Evolutionary conservation across 73 alveolate genomes (phyloP).

Genomic region (Paramecium tetraurelia): DNA sequence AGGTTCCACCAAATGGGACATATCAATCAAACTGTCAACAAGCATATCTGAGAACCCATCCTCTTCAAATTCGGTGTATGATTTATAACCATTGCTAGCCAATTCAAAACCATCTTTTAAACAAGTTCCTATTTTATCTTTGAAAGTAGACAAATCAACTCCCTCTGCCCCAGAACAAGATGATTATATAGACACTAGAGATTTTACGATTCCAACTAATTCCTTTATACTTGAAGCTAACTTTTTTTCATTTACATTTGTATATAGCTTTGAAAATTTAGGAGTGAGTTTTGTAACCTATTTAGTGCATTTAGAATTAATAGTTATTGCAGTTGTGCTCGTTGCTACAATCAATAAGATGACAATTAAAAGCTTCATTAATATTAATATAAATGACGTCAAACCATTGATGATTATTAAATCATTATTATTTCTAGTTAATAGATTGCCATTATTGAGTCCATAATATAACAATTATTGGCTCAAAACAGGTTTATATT

Average conservation of each 20-base stretch:
- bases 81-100: background rate
- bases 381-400: background rate
- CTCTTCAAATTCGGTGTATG: background rate
- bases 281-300: background rate
- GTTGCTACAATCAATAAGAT: background rate
- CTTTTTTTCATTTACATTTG: background rate
- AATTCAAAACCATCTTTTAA: background rate
- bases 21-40: background rate
- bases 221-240: background rate
- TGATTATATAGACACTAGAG: background rate
- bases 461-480: no score
- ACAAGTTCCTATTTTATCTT: background rate
- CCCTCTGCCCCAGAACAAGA: background rate
- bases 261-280: background rate
- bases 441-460: no score
- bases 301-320: background rate
- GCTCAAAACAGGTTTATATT: no score
- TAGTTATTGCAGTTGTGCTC: background rate
- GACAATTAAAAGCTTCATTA: background rate
- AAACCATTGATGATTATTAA: background rate
- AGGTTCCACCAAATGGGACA: conserved; percentile 19
- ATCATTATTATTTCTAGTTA: background rate
- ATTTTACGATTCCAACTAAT: background rate
- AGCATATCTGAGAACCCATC: conserved; percentile 3
- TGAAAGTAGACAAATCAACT: background rate